These are phyloP conservation scores for Macrophomina pseudophaseolina DNA, from an alignment of 2,329 filamentous ascomycete genomes.

Conservation along the genomic window DNA sequence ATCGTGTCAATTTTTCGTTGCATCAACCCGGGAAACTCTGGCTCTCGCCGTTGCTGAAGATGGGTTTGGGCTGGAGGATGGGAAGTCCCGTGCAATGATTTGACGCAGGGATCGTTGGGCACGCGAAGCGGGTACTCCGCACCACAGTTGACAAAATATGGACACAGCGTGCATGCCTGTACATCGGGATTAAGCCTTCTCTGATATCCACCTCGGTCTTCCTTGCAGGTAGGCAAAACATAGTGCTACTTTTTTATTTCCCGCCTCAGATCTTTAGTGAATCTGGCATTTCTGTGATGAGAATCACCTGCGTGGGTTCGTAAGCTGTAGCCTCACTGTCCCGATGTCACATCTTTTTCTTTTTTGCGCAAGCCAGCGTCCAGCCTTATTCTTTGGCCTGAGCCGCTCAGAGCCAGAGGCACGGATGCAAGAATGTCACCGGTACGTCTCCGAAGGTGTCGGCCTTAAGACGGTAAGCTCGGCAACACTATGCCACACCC, in stretches of 20 bases:
- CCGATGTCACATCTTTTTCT: neutral
- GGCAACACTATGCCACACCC: neutral
- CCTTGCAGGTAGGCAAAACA: neutral
- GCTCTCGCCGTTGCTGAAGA: neutral
- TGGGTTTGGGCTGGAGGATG: neutral
- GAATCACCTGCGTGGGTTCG: neutral
- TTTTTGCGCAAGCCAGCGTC: too few relatives aligned
- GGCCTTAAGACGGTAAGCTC: conserved; percentile 5
- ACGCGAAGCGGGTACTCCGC: too few relatives aligned
- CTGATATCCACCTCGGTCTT: neutral
- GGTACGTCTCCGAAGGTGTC: neutral
- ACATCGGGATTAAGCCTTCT: neutral
- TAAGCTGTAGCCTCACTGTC: neutral
- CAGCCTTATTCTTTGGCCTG: neutral
- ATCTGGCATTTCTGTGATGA: neutral
- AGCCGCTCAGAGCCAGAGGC: neutral
- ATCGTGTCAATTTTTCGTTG: neutral
- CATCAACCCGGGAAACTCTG: too few relatives aligned
- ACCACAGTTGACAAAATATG: neutral
- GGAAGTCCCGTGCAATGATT: neutral
- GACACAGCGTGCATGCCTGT: neutral
- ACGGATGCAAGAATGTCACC: neutral
- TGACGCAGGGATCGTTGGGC: neutral
- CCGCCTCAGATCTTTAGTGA: neutral
- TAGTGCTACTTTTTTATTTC: neutral